Evolutionary conservation across 305 asterid genomes (phyloP).

Genomic region (Solanum hybrid): DNA sequence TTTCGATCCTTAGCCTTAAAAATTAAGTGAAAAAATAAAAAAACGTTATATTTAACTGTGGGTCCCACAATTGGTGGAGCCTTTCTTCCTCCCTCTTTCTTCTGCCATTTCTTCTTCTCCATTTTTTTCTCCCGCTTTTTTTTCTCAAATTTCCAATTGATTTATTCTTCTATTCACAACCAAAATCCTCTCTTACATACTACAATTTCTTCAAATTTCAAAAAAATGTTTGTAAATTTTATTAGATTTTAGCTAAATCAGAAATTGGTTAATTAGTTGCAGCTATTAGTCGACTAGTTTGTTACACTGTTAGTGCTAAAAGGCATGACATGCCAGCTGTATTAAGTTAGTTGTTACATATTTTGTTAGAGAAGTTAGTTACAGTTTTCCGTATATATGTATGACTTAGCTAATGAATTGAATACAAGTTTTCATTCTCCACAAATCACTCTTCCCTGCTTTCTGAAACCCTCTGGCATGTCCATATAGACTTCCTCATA

Average conservation of each 20-base stretch:
- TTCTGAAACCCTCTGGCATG: background rate
- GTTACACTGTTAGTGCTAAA: background rate
- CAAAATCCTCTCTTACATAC: background rate
- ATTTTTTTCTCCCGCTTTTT: background rate
- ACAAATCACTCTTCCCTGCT: background rate
- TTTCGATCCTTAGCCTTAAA: background rate
- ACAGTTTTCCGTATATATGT: background rate
- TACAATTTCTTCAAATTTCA: background rate
- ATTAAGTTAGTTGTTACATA: background rate
- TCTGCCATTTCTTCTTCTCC: background rate
- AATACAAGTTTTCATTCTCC: background rate
- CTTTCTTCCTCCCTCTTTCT: background rate
- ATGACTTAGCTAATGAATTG: background rate
- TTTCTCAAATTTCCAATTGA: background rate
- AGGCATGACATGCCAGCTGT: background rate
- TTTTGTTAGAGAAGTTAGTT: background rate
- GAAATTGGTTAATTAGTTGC: background rate
- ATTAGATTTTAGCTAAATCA: background rate
- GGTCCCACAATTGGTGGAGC: background rate
- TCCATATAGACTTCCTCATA: background rate
- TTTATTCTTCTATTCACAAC: background rate
- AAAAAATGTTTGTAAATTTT: background rate
- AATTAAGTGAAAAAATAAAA: too few species aligned
- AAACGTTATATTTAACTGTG: background rate
- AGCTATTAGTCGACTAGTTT: background rate